Conservation (phyloP, 1,139 yeast species). For the Hanseniaspora sp. region DNA sequence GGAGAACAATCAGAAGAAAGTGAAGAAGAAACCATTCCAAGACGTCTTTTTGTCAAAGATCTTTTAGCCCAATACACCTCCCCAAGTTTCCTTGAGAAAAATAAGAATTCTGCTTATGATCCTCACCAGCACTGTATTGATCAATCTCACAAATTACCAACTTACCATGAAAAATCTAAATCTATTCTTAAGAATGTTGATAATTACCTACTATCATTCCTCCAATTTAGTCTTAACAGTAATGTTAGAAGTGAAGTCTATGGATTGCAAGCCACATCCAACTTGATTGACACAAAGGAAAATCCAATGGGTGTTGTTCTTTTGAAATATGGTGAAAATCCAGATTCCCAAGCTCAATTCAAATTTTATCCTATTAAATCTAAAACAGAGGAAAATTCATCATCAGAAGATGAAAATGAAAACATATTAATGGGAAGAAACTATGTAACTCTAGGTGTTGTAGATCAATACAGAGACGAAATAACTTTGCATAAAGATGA, state of each 20-base stretch:
- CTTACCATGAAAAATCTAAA: conserved; percentile 11
- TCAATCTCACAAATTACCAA: conserved; percentile 13
- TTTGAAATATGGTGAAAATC: not conserved
- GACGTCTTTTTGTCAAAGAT: conserved; percentile 8
- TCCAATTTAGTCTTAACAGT: conserved; percentile 19
- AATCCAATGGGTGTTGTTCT: conserved; percentile 19
- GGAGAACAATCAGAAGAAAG: too few species aligned
- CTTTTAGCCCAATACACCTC: not conserved
- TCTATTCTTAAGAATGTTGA: not conserved
- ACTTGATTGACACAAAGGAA: conserved; percentile 18
- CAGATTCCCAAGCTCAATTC: not conserved
- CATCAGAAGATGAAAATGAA: too few species aligned
- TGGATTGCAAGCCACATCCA: conserved; percentile 22
- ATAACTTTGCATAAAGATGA: not conserved
- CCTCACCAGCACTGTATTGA: conserved; percentile 15
- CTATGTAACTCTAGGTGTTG: conserved; percentile 1
- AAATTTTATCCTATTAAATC: not conserved
- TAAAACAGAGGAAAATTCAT: not conserved
- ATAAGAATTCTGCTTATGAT: conserved; percentile 20
- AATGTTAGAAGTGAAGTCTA: conserved; percentile 25
- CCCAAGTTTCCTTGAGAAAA: conserved; percentile 18
- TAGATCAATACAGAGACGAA: not conserved
- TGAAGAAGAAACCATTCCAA: conserved; percentile 8
- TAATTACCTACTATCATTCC: conserved; percentile 18
- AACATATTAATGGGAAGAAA: conserved; percentile 12